Evolutionary conservation across 2,329 filamentous ascomycete genomes (phyloP).

Genomic region (Cladophialophora psammophila): DNA sequence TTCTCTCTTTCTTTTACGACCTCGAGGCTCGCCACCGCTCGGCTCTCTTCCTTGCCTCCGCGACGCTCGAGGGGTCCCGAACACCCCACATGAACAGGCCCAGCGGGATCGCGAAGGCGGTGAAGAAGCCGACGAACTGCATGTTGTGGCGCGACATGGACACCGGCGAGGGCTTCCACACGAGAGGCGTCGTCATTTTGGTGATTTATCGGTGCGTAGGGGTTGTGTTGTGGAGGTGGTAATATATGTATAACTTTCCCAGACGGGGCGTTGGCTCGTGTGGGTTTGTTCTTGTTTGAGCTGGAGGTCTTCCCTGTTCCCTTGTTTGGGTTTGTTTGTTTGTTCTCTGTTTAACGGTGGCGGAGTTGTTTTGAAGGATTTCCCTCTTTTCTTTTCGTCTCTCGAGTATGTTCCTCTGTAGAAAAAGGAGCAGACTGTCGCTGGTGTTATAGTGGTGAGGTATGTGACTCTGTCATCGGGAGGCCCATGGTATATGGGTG

Average conservation of each 20-base stretch:
- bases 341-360: not conserved
- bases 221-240: not conserved
- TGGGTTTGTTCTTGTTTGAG: not conserved
- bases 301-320: not conserved
- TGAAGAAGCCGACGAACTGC: constrained; percentile 24
- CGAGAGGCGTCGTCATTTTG: constrained; percentile 15
- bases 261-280: no score
- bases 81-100: constrained; percentile 17
- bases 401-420: not conserved
- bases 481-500: no score
- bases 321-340: not conserved
- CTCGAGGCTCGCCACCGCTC: constrained; percentile 4
- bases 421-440: not conserved
- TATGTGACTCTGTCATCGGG: not conserved
- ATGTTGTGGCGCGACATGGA: constrained; percentile 9
- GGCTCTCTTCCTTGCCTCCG: constrained; percentile 16
- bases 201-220: not conserved
- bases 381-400: not conserved
- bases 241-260: not conserved
- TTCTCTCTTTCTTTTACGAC: not conserved
- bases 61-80: constrained; percentile 18
- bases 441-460: not conserved
- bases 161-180: constrained; percentile 16
- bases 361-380: not conserved
- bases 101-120: constrained; percentile 18